A percentile compares a stretch with the other conserved stretches of the same genome.
These are phyloP conservation scores for Cordyceps javanica DNA, from an alignment of 2,329 filamentous ascomycete genomes.

Conservation along the genomic window DNA sequence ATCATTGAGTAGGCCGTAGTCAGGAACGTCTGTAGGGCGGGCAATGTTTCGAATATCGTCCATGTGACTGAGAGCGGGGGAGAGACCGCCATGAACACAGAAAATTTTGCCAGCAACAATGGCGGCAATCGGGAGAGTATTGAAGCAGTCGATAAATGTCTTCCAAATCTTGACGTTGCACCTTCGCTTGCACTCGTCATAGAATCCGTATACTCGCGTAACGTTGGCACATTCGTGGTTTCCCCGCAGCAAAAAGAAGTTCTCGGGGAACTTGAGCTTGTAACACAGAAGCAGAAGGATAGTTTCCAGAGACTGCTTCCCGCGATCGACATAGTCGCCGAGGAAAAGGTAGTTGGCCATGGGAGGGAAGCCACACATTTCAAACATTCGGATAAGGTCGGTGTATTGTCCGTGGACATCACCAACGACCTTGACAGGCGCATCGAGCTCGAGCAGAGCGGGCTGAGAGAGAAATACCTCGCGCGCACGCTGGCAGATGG, in stretches of 20 bases:
- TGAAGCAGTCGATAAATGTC: slow-evolving; percentile 95
- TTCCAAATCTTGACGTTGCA: slow-evolving; percentile 99
- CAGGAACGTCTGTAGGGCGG: slow-evolving; percentile 91
- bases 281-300: slow-evolving; percentile 91
- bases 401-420: slow-evolving; percentile 97
- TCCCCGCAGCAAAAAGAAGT: slow-evolving; percentile 90
- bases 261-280: slow-evolving; percentile 95
- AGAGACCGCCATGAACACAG: slow-evolving; percentile 91
- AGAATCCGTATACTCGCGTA: slow-evolving; percentile 93
- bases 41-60: slow-evolving; percentile 96
- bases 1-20: slow-evolving; percentile 93
- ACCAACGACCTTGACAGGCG: slow-evolving; percentile 95
- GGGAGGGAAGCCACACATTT: slow-evolving; percentile 96
- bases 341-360: slow-evolving; percentile 89
- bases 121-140: slow-evolving; percentile 89
- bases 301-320: slow-evolving; percentile 92
- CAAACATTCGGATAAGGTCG: slow-evolving; percentile 92
- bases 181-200: slow-evolving; percentile 93
- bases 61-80: slow-evolving; percentile 90
- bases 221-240: slow-evolving; percentile 98
- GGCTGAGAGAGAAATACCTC: slow-evolving; percentile 90
- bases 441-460: slow-evolving; percentile 82
- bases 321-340: slow-evolving; percentile 92
- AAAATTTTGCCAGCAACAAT: slow-evolving; percentile 98
- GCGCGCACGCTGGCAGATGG: slow-evolving; percentile 82